These are phyloP conservation scores for Diaporthe amygdali DNA, from an alignment of 2,329 filamentous ascomycete genomes.

Conservation along the genomic window DNA sequence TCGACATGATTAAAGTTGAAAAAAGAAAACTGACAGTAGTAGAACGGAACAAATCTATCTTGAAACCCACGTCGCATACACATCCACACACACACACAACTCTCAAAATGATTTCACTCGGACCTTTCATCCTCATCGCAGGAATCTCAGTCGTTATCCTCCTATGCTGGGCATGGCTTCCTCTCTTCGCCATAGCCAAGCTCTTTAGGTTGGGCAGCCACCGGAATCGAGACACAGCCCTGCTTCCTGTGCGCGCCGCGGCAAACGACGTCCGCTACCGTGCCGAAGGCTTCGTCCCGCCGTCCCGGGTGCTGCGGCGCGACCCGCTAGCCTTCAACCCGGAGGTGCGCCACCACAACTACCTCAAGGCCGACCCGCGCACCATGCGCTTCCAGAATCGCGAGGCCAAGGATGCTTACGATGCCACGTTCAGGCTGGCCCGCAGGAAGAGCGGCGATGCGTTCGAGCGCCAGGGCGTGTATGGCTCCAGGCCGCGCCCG, in stretches of 20 bases:
- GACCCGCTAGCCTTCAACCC: conserved; percentile 3
- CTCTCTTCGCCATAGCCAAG: background rate
- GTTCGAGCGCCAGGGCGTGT: background rate
- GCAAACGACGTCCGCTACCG: background rate
- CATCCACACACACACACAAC: background rate
- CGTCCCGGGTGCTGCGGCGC: background rate
- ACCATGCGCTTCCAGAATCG: background rate
- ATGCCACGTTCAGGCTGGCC: conserved; percentile 44
- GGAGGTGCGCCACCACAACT: background rate
- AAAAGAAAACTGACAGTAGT: background rate
- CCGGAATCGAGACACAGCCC: background rate
- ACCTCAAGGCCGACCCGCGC: background rate
- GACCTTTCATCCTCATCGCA: conserved; percentile 2
- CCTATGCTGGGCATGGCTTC: conserved; percentile 14
- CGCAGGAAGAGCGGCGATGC: background rate
- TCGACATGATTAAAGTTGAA: background rate
- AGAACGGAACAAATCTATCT: background rate
- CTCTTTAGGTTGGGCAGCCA: background rate
- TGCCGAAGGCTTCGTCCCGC: background rate
- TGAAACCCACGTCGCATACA: background rate
- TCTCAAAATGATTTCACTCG: background rate
- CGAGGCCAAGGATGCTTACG: conserved; percentile 45
- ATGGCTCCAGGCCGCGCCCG: no score
- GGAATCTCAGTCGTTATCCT: background rate
- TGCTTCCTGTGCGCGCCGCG: background rate